Evolutionary conservation across 1,139 yeast species (phyloP).

Genomic region (Nadsonia commutata): DNA sequence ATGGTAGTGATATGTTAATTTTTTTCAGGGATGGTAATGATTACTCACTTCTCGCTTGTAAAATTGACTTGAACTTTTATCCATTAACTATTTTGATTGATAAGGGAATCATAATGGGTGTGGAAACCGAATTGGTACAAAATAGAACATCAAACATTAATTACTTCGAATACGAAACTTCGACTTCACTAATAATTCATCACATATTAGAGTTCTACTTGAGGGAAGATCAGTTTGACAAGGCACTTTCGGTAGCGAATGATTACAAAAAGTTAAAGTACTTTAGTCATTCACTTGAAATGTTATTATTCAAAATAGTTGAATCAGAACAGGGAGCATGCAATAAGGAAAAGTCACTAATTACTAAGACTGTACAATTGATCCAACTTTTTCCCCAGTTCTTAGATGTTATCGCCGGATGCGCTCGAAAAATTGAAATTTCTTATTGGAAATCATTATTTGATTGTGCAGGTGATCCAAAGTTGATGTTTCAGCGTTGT

Average conservation of each 20-base stretch:
- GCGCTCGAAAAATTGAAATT: constrained; percentile 52
- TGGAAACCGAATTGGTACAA: constrained; percentile 24
- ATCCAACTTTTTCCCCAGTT: constrained; percentile 23
- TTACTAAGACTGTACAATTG: constrained; percentile 16
- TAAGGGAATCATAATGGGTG: constrained; percentile 27
- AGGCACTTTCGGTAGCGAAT: constrained; percentile 22
- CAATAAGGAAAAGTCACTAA: constrained; percentile 10
- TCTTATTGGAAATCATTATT: constrained; percentile 47
- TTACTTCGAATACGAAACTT: constrained; percentile 21
- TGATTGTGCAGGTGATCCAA: constrained; percentile 25
- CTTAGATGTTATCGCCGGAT: constrained; percentile 38
- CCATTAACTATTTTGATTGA: constrained; percentile 26
- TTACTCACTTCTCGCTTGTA: constrained; percentile 1
- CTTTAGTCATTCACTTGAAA: constrained; percentile 34
- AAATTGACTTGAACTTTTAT: constrained; percentile 23
- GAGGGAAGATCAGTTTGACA: constrained; percentile 12
- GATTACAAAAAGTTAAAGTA: constrained; percentile 30
- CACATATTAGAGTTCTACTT: constrained; percentile 22
- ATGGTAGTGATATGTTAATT: constrained; percentile 24
- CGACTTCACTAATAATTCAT: constrained; percentile 25
- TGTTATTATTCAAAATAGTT: constrained; percentile 28
- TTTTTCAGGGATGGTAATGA: constrained; percentile 14
- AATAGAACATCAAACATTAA: constrained; percentile 22
- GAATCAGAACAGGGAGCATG: constrained; percentile 17
- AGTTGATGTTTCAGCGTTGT: constrained; percentile 25